A percentile compares a stretch with the other conserved stretches of the same genome.
These are phyloP conservation scores for Didymella segeticola DNA, from an alignment of 2,329 filamentous ascomycete genomes.

Conservation along the genomic window DNA sequence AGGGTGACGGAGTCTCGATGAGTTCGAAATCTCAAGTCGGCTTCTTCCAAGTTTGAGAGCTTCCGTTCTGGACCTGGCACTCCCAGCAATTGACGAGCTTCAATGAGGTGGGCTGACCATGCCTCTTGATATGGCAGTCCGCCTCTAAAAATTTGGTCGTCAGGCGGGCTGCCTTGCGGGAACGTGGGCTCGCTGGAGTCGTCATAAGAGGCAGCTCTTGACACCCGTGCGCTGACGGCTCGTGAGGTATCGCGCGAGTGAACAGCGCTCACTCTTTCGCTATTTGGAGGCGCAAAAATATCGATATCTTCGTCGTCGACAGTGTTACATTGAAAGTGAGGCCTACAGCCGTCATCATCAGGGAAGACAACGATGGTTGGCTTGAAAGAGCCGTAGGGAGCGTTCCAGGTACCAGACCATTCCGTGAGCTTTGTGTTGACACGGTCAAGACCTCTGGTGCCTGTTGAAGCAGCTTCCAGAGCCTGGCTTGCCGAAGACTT, in stretches of 20 bases:
- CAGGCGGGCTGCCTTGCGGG: not conserved
- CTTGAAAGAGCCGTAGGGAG: constrained; percentile 24
- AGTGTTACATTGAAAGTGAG: constrained; percentile 16
- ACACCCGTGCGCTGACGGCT: constrained; percentile 25
- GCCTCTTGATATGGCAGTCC: constrained; percentile 14
- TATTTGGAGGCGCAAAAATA: constrained; percentile 40
- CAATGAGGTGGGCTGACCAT: constrained; percentile 3
- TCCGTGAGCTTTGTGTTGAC: constrained; percentile 42
- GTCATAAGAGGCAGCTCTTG: constrained; percentile 22
- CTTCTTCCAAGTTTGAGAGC: constrained; percentile 41
- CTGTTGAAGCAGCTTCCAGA: constrained; percentile 21
- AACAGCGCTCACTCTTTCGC: constrained; percentile 30
- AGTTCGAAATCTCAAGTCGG: constrained; percentile 35
- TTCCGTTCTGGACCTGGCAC: constrained; percentile 15
- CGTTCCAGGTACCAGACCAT: constrained; percentile 36
- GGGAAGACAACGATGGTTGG: constrained; percentile 39
- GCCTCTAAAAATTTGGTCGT: not conserved
- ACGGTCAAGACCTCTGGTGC: constrained; percentile 32
- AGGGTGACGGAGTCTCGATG: constrained; percentile 44
- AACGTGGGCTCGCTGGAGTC: not conserved
- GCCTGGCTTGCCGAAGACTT: constrained; percentile 31
- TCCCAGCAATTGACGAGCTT: constrained; percentile 5
- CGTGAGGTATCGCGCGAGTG: constrained; percentile 31
- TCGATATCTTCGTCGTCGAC: constrained; percentile 34
- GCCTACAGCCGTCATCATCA: constrained; percentile 27